Evolutionary conservation across 441 rosid genomes (phyloP), one percentile per base, ranked within the genome.

Genomic region (Arabidopsis hybrid): DNA sequence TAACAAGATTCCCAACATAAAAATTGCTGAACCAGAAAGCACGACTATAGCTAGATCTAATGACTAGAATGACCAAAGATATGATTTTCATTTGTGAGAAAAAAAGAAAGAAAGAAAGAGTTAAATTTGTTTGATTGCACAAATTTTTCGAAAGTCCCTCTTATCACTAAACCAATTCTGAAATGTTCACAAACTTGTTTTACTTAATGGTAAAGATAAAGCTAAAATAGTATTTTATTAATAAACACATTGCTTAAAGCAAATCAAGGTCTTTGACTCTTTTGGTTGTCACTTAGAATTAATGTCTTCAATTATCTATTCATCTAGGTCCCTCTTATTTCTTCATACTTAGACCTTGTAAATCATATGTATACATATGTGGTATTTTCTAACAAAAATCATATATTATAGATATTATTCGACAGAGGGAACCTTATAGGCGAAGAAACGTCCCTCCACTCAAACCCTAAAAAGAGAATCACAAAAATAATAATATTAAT

Each of bases 221-320:
- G 53, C 2, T 60, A 34, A 7, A 38, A 60, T 38, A 31, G 12
- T 45, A n/a, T 39, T 26, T 47, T 60, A 32, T 21, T 16, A 21
- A 21, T 45, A 12, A 2, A 35, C 10, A 57, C 60, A 57, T 17
- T 5, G 34, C 9, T 14, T 46, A 38, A 53, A 32, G 46, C 60
- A 74, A 57, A 38, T 9, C 10, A 42, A 43, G 35, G 13, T 61
- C 7, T 14, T 67, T 68, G 26, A 21, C 26, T 21, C 26, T 21
- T 21, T 21, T 62, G 42, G 58, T 46, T 69, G 74, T 68, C 69
- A 60, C 64, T 52, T 21, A 51, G 57, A 75, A 75, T 6, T 21
- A 21, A 21, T 21, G 8, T 61, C 43, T 75, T 61, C 69, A 6
- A 43, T 52, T 52, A 60, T 58, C 13, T 60, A n/a, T 60, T 35